These are phyloP conservation scores for Termitomyces sp. DNA, from an alignment of 768 basidiomycete species.

Conservation along the genomic window DNA sequence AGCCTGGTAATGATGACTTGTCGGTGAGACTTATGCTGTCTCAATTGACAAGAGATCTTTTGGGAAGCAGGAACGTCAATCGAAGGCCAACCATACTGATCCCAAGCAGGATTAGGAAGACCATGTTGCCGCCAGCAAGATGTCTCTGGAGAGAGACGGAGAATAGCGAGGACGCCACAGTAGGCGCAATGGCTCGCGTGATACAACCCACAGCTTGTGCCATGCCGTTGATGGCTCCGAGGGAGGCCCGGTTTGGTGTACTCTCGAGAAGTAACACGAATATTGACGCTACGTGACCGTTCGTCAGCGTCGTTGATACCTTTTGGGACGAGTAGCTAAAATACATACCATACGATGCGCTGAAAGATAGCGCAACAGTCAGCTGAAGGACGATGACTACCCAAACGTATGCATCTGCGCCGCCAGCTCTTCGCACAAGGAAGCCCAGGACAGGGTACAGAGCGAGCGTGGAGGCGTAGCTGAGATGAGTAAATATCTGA, in stretches of 20 bases:
- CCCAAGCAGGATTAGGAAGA: conserved; percentile 29
- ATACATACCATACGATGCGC: conserved; percentile 30
- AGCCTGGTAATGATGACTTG: not conserved
- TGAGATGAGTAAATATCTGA: conserved; percentile 31
- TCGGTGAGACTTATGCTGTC: not conserved
- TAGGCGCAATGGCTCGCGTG: conserved; percentile 47
- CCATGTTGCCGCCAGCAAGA: conserved; percentile 40
- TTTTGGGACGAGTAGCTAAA: not conserved
- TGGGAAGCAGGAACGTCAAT: conserved; percentile 20
- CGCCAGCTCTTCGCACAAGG: conserved; percentile 26
- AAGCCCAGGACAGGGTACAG: conserved; percentile 30
- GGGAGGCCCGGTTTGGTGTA: conserved; percentile 30
- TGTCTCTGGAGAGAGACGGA: conserved; percentile 42
- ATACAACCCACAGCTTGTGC: conserved; percentile 47
- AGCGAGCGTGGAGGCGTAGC: conserved; percentile 19
- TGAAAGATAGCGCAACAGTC: conserved; percentile 18
- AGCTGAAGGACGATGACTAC: conserved; percentile 29
- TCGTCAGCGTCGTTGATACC: not conserved
- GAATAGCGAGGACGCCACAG: conserved; percentile 50
- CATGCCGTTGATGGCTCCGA: conserved; percentile 51
- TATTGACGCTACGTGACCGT: conserved; percentile 33
- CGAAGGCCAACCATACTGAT: conserved; percentile 21
- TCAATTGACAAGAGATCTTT: not conserved
- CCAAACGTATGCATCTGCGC: conserved; percentile 25
- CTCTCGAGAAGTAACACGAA: conserved; percentile 40